Evolutionary conservation across 106 monocot species (phyloP).

Genomic region (Dendrobium huoshanense): DNA sequence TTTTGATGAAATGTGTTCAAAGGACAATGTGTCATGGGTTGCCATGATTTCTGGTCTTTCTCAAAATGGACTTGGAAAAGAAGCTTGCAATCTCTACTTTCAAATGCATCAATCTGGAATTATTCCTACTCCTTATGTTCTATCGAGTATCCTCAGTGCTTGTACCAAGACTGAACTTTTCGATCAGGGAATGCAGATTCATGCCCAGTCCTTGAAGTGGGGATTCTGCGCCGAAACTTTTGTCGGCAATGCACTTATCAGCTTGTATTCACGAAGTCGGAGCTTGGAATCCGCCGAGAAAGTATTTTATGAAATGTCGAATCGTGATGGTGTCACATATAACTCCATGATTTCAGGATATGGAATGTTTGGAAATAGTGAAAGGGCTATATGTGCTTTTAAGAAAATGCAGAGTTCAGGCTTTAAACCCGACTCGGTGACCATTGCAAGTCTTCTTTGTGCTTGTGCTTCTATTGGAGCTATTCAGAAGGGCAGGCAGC

Average conservation of each 20-base stretch:
- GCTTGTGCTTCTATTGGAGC: conserved; percentile 55
- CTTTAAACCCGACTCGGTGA: conserved; percentile 59
- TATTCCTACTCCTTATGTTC: conserved; percentile 66
- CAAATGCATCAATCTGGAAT: conserved; percentile 40
- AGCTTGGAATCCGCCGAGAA: conserved; percentile 32
- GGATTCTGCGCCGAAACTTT: conserved; percentile 61
- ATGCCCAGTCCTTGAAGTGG: conserved; percentile 50
- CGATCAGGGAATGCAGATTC: conserved; percentile 46
- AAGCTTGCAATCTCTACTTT: conserved; percentile 47
- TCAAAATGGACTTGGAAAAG: conserved; percentile 53
- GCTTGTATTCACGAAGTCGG: conserved; percentile 45
- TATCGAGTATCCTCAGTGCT: conserved; percentile 73
- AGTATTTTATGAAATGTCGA: conserved; percentile 49
- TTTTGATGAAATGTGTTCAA: conserved; percentile 43
- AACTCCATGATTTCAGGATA: conserved; percentile 78
- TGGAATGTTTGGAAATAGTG: conserved; percentile 38
- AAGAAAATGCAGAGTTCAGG: conserved; percentile 44
- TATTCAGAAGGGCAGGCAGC: conserved; percentile 53
- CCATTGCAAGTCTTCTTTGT: conserved; percentile 53
- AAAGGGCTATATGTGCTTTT: conserved; percentile 34
- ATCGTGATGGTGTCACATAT: conserved; percentile 54
- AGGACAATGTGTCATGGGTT: conserved; percentile 69
- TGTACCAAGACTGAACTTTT: conserved; percentile 49
- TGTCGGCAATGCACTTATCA: conserved; percentile 72
- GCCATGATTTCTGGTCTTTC: conserved; percentile 79